phyloP scores from a whole-genome alignment of 176 grass and related monocot species.

The Oryza brachyantha region DNA sequence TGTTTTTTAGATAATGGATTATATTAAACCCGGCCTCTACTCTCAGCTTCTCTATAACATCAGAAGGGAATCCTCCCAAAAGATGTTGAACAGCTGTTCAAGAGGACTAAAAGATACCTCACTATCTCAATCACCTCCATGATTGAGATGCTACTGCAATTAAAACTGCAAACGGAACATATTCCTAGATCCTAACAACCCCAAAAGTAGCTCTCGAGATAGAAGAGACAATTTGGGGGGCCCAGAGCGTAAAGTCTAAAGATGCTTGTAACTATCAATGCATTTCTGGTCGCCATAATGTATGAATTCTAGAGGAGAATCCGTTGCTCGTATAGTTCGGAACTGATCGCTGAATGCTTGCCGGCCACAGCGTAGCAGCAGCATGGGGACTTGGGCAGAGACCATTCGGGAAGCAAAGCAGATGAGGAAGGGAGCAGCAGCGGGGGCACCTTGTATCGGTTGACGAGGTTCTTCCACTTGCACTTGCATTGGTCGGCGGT shows the following conservation, averaged over 20 bases:
- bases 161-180: not conserved
- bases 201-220: not conserved
- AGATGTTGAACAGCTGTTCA: not conserved
- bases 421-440: not conserved
- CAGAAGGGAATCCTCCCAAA: not conserved
- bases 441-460: slow-evolving; percentile 71
- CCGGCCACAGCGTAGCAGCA: not conserved
- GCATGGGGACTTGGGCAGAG: not conserved
- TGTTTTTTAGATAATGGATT: no score
- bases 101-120: not conserved
- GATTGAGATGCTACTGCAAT: not conserved
- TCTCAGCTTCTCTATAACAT: not conserved
- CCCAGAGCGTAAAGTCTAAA: slow-evolving; percentile 20
- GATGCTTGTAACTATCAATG: not conserved
- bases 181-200: not conserved
- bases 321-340: not conserved
- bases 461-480: slow-evolving; percentile 99
- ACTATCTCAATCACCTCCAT: not conserved
- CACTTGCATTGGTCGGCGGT: slow-evolving; percentile 95
- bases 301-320: not conserved
- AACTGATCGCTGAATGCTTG: not conserved
- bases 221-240: not conserved
- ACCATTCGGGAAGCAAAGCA: not conserved
- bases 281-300: not conserved
- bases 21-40: no score